A percentile compares a stretch with the other conserved stretches of the same genome.
Evolutionary conservation across 768 basidiomycete species (phyloP).

Genomic region (Porphyrellus cyaneotinctus): DNA sequence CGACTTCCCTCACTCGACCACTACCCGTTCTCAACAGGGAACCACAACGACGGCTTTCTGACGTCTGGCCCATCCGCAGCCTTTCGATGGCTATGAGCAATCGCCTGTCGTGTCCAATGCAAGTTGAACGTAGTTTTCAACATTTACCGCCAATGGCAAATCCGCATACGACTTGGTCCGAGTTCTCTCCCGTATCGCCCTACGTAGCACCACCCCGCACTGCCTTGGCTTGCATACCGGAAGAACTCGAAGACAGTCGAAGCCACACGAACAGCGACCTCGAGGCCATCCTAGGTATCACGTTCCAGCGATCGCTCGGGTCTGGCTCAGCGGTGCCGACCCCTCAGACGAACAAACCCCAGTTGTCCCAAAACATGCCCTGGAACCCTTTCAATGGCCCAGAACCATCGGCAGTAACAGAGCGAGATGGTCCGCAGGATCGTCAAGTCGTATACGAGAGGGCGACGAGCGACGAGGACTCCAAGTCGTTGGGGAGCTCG

Average conservation of each 20-base stretch:
- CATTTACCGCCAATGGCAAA: neutral
- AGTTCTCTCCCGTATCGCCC: conserved; percentile 20
- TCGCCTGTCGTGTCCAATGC: conserved; percentile 7
- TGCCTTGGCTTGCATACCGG: conserved; percentile 26
- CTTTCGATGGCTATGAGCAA: conserved; percentile 12
- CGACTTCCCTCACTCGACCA: conserved; percentile 14
- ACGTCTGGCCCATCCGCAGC: conserved; percentile 21
- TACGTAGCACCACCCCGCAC: conserved; percentile 21
- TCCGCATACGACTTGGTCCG: conserved; percentile 30
- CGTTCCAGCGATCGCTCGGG: conserved; percentile 12
- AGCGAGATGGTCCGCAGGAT: conserved; percentile 1
- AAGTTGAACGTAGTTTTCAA: neutral
- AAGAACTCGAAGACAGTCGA: conserved; percentile 25
- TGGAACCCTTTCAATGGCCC: neutral
- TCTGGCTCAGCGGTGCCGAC: conserved; percentile 3
- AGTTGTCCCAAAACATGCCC: neutral
- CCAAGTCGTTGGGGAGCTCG: conserved; percentile 17
- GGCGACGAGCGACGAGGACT: conserved; percentile 13
- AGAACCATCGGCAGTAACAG: neutral
- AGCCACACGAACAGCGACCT: conserved; percentile 20
- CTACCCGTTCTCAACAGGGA: conserved; percentile 9
- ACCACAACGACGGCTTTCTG: conserved; percentile 13
- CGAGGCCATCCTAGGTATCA: conserved; percentile 8
- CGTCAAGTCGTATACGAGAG: neutral
- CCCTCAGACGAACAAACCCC: neutral